Evolutionary conservation across 208 protist genomes (phyloP), one percentile per base, ranked within the genome.

Genomic region (Strigomonas culicis): DNA sequence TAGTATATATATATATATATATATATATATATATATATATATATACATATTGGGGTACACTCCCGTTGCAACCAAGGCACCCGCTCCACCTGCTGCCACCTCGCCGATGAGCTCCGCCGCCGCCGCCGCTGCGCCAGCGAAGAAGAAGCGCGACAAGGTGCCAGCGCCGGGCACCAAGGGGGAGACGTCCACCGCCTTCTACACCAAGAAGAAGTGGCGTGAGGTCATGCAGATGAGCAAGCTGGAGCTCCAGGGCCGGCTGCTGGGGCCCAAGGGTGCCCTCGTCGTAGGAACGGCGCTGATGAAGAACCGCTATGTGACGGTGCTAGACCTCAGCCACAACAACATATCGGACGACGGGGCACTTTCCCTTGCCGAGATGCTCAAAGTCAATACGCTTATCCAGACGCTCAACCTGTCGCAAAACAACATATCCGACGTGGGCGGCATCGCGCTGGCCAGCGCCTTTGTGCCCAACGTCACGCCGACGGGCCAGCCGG

Each of bases 381-480:
- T 92, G 70, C 76, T 95, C 46, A 70, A 77, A 1, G 64, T 71
- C 19, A 95, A 95, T 73, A 72, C 74, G 11, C 59, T 25, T 10
- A 56, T 95, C 25, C 84, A 92, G 59, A 65, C 66, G 28, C 52
- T 95, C 6, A 91, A 95, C 73, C 66, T 95, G 15, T 76, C 89
- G 17, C 72, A 88, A 36, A 95, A 95, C 47, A 61, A 47, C 64
- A 92, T 95, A 44, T 88, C 79, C 0, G 89, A 95, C 61, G 63
- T 91, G 8, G 89, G 85, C 28, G 89, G 89, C 57, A 92, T 95
- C 44, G 89, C 89, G 11, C 72, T 95, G 19, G 89, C 89, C 2
- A 89, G 82, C 64, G 78, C 86, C 2, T 95, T 95, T 62, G 87
- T 92, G 55, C 89, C 89, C 0, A 91, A 81, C 63, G 89, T 91